Base-by-base conservation (phyloP, 208 protist species). In the Trypanosoma caninum region DNA sequence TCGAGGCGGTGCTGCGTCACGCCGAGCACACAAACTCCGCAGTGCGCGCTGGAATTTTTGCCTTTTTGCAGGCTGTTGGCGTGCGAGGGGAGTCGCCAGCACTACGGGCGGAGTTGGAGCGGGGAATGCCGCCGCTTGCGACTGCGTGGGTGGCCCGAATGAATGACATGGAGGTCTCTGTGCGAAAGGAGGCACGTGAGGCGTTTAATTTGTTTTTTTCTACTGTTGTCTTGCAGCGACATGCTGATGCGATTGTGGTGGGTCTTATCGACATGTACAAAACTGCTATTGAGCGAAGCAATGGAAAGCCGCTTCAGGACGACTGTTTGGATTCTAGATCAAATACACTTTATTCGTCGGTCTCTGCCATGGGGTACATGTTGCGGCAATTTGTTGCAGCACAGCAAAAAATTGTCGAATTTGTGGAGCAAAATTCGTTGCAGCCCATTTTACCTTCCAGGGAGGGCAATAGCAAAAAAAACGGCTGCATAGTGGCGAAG, bases 301-400 rank as follows among this genome's bases (percentile, higher is more conserved):
- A 25, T 23, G 48, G 35, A 48, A 84, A 82, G 58, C 75, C 80
- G 11, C 65, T 93, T 30, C 78, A 74, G 38, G 86, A 91, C 54
- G 86, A 90, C 61, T 42, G 66, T 23, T 76, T 89, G 30, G 89
- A 95, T 53, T 59, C 48, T 0, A 75, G 78, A 11, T 72, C 84
- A 3, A 95, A 93, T 56, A 40, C 27, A 4, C 34, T 92, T 6
- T 95, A 78, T 41, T 69, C 86, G 1, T 71, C 71, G 1, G 59
- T 93, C 14, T 74, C 76, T 35, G 76, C 72, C n/a, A 68, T 95
- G 76, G 83, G 82, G 11, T 92, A 84, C 63, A 87, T 95, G 84
- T 63, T 84, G 45, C 76, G 82, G 60, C 82, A 92, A 23, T 77
- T 89, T 34, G 84, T 76, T 46, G 60, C 80, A 2, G 67, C 82